Base-by-base conservation (phyloP, 2,329 filamentous ascomycete species). In the Penicillium sclerotigenum region DNA sequence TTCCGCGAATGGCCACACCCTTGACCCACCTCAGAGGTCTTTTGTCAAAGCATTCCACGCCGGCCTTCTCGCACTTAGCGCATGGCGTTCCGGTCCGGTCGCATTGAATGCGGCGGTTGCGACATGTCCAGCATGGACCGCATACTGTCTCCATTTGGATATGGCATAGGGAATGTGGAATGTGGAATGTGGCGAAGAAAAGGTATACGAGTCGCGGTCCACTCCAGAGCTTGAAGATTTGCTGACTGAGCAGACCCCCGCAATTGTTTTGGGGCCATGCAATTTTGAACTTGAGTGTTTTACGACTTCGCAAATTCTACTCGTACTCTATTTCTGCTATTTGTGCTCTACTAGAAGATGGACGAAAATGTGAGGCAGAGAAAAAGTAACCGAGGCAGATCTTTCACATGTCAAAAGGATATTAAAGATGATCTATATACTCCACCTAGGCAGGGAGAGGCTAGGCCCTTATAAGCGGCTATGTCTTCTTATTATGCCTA, bases 21-120 rank as follows among this genome's bases (percentile, higher is more conserved):
- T 70, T 64, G 5, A 73, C 71, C 71, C 71, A 74, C 61, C 69
- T 58, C 4, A 72, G 45, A 5, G 71, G 71, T 20, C 71, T 60
- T 56, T 68, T 68, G 33, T 70, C 65, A 31, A 65, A 61, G 43
- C 71, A 74, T 62, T 73, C 65, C 9, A 73, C 29, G 3, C 69
- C 71, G 10, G 66, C 65, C 37, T 69, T 73, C 36, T 64, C 46
- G 45, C 71, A 74, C 62, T 74, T 74, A 26, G 47, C 52, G 47
- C 71, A 74, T 7, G 71, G 71, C 1, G 52, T 47, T 14, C 60
- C 51, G 5, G 67, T 62, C 48, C 61, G 68, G 50, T 72, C 69
- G 55, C 71, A 74, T 58, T 72, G 68, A 41, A 74, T 67, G 48
- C 66, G 71, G 42, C 71, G 68, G 5, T 63, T 69, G 24, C 71